phyloP scores from a whole-genome alignment of 352 stramenopile species.

The Globisporangium mamillatum region DNA sequence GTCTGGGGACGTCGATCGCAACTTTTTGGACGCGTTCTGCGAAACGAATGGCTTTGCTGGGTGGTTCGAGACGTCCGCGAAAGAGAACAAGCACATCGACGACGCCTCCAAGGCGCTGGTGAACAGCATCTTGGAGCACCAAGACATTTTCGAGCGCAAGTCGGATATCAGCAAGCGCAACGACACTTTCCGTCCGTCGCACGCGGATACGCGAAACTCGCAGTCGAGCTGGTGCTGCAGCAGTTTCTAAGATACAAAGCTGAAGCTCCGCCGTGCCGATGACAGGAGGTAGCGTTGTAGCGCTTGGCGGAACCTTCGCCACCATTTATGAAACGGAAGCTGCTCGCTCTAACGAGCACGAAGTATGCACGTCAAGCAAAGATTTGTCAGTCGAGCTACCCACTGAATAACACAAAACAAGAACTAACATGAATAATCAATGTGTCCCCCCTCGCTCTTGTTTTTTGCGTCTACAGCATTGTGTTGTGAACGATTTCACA shows the following conservation, averaged over 20 bases:
- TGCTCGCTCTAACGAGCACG: neutral
- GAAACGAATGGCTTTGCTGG: slow-evolving; percentile 88
- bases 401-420: neutral
- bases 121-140: slow-evolving; percentile 69
- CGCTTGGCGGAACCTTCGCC: neutral
- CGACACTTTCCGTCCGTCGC: slow-evolving; percentile 76
- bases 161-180: slow-evolving; percentile 61
- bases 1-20: slow-evolving; percentile 64
- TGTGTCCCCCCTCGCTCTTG: neutral
- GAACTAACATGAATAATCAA: neutral
- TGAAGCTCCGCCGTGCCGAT: neutral
- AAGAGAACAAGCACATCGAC: slow-evolving; percentile 92
- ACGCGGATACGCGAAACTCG: slow-evolving; percentile 34
- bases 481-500: neutral
- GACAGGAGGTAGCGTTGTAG: neutral
- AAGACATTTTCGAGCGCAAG: slow-evolving; percentile 87
- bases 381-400: neutral
- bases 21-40: slow-evolving; percentile 86
- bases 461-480: neutral
- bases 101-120: slow-evolving; percentile 85
- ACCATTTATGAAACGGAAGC: neutral
- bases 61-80: slow-evolving; percentile 93
- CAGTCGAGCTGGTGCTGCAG: slow-evolving; percentile 81
- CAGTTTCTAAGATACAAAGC: slow-evolving; percentile 59
- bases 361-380: neutral